Conservation (phyloP, 2,329 filamentous ascomycete species). For the Exophiala spinifera region DNA sequence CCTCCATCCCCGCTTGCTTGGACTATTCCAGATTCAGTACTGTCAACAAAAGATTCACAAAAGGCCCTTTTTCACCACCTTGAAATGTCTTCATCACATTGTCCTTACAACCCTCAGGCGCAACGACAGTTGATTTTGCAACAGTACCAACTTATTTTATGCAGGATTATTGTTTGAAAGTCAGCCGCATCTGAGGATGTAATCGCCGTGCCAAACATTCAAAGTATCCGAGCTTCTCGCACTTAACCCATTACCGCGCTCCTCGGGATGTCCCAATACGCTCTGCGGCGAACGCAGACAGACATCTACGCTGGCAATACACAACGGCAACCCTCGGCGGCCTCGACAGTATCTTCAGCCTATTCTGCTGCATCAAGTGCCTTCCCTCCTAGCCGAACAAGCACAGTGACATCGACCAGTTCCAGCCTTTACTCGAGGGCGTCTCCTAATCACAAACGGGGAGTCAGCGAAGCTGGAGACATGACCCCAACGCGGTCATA, state of each 20-base stretch:
- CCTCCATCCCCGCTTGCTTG: neutral
- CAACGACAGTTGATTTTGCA: neutral
- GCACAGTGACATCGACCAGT: slow-evolving; percentile 69
- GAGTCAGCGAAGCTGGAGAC: slow-evolving; percentile 67
- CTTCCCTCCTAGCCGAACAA: slow-evolving; percentile 57
- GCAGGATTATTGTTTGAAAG: neutral
- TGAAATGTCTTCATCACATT: no score
- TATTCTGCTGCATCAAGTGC: slow-evolving; percentile 50
- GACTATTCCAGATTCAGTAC: neutral
- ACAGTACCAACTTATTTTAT: neutral
- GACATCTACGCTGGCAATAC: slow-evolving; percentile 30
- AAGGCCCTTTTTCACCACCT: no score
- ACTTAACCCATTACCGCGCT: neutral
- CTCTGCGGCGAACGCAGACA: slow-evolving; percentile 23
- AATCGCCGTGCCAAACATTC: slow-evolving; percentile 11
- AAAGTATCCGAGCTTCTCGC: slow-evolving; percentile 2
- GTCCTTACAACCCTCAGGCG: no score
- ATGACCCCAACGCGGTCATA: slow-evolving; percentile 51
- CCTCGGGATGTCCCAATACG: slow-evolving; percentile 26
- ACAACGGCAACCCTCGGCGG: slow-evolving; percentile 53
- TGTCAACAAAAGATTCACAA: neutral
- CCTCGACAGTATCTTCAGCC: slow-evolving; percentile 54
- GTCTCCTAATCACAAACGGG: slow-evolving; percentile 63
- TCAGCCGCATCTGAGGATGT: slow-evolving; percentile 10
- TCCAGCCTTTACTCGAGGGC: slow-evolving; percentile 55